Evolutionary conservation across 495 filamentous ascomycete species (phyloP).

Genomic region (Evansstolkia leycettana): DNA sequence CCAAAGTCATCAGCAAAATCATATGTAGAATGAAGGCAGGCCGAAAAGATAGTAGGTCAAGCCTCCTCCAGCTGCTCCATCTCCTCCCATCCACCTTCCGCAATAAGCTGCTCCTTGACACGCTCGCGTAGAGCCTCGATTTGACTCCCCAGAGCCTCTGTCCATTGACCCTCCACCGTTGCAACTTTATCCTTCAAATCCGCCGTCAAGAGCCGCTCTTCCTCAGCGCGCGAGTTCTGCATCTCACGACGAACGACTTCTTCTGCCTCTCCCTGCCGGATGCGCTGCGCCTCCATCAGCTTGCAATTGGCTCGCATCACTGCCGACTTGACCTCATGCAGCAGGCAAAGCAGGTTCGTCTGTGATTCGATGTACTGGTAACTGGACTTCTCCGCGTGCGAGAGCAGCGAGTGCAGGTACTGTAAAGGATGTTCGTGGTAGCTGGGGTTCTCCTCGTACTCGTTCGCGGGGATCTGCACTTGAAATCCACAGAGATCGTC

Average conservation of each 20-base stretch:
- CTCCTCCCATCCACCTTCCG: slow-evolving; percentile 66
- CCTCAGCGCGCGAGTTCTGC: slow-evolving; percentile 46
- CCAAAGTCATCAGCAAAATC: too few species aligned
- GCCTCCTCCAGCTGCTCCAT: slow-evolving; percentile 33
- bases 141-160: slow-evolving; percentile 50
- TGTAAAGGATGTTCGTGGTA: slow-evolving; percentile 72
- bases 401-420: slow-evolving; percentile 73
- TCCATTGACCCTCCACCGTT: slow-evolving; percentile 82
- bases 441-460: slow-evolving; percentile 74
- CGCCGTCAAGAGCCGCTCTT: slow-evolving; percentile 59
- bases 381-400: slow-evolving; percentile 77
- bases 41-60: slow-evolving; percentile 6
- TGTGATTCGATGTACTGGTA: slow-evolving; percentile 96
- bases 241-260: slow-evolving; percentile 40
- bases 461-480: slow-evolving; percentile 55
- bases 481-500: slow-evolving; percentile 43
- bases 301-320: slow-evolving; percentile 48
- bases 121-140: slow-evolving; percentile 42
- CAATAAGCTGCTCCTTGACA: slow-evolving; percentile 51
- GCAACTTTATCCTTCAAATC: slow-evolving; percentile 86
- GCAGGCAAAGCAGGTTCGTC: slow-evolving; percentile 79
- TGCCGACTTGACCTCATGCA: slow-evolving; percentile 85
- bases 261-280: slow-evolving; percentile 41
- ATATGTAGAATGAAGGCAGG: neutral
- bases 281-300: slow-evolving; percentile 43